phyloP scores from a whole-genome alignment of 495 filamentous ascomycete species.

The Aspergillus homomorphus region DNA sequence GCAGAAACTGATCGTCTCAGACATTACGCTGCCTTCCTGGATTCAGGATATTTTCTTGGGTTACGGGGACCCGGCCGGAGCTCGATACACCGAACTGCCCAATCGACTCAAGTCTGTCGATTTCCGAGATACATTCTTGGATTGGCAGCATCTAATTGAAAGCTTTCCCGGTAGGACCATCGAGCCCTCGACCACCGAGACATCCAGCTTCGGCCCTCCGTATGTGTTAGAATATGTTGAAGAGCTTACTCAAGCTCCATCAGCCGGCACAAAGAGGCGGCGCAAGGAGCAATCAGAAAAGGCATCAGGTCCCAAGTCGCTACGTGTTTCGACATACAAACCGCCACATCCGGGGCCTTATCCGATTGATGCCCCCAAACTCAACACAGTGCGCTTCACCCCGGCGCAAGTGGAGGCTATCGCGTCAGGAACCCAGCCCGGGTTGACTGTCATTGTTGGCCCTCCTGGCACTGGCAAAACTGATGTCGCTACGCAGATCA shows the following conservation, averaged over 20 bases:
- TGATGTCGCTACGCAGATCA: slow-evolving; percentile 96
- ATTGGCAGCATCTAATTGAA: slow-evolving; percentile 91
- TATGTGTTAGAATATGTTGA: slow-evolving; percentile 72
- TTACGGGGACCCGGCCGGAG: slow-evolving; percentile 86
- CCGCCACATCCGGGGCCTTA: slow-evolving; percentile 90
- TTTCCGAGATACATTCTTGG: slow-evolving; percentile 88
- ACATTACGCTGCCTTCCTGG: slow-evolving; percentile 86
- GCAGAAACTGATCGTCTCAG: slow-evolving; percentile 76
- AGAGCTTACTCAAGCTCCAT: slow-evolving; percentile 38
- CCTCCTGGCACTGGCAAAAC: slow-evolving; percentile 98
- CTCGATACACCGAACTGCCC: slow-evolving; percentile 77
- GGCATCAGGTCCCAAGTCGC: slow-evolving; percentile 55
- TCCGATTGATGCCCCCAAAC: slow-evolving; percentile 78
- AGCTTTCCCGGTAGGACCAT: slow-evolving; percentile 81
- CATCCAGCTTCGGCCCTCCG: slow-evolving; percentile 77
- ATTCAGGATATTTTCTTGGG: slow-evolving; percentile 95
- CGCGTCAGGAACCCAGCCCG: slow-evolving; percentile 88
- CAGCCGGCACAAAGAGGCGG: slow-evolving; percentile 72
- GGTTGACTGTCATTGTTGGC: slow-evolving; percentile 90
- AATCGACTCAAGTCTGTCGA: slow-evolving; percentile 77
- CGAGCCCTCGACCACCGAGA: slow-evolving; percentile 66
- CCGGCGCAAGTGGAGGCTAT: slow-evolving; percentile 90
- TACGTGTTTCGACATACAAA: slow-evolving; percentile 88
- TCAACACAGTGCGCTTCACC: slow-evolving; percentile 85
- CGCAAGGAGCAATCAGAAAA: slow-evolving; percentile 68